Conservation (phyloP, 441 rosid genomes). For the Gossypium laxum region DNA sequence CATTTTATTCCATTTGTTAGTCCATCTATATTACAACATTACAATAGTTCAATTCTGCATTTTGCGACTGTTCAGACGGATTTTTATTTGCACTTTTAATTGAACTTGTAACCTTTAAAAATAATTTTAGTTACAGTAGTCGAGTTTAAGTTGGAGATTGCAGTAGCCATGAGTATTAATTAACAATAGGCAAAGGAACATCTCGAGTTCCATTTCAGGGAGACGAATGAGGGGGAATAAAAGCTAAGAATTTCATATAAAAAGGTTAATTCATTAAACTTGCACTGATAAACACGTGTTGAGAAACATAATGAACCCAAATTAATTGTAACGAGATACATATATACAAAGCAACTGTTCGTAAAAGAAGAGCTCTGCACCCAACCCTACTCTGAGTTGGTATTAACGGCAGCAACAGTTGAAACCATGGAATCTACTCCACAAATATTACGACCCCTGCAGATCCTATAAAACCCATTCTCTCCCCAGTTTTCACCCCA, state of each 20-base stretch:
- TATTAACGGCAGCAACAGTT: constrained; percentile 54
- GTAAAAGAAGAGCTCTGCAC: not conserved
- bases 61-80: too few species aligned
- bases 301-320: not conserved
- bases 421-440: constrained; percentile 90
- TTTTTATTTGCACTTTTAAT: too few species aligned
- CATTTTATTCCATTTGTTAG: too few species aligned
- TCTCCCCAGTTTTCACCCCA: constrained; percentile 95
- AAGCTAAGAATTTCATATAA: not conserved
- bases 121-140: too few species aligned
- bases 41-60: too few species aligned
- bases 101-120: too few species aligned
- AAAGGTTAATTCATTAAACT: not conserved
- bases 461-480: constrained; percentile 75
- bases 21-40: too few species aligned
- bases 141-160: too few species aligned
- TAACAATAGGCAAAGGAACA: too few species aligned
- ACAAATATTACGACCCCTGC: constrained; percentile 75
- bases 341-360: constrained; percentile 19
- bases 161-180: too few species aligned
- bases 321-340: constrained; percentile 3
- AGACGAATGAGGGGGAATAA: not conserved
- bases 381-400: constrained; percentile 17
- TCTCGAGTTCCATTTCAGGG: not conserved
- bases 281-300: not conserved